phyloP scores from a whole-genome alignment of 2,329 filamentous ascomycete species.

The Botryotinia globosa region DNA sequence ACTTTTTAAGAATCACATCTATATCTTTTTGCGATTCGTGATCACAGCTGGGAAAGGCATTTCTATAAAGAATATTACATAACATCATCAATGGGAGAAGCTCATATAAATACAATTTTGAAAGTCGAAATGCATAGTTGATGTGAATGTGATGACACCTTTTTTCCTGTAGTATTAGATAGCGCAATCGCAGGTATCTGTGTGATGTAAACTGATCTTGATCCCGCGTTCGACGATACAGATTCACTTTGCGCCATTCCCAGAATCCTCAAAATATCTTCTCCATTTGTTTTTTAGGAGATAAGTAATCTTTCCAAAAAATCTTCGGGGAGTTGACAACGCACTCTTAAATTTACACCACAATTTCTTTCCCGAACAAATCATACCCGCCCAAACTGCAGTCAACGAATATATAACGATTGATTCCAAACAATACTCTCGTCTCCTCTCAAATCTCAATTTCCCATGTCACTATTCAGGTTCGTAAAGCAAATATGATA shows the following conservation, averaged over 20 bases:
- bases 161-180: no score
- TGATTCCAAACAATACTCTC: rapidly evolving
- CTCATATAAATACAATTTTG: rapidly evolving
- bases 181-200: neutral
- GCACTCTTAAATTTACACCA: neutral
- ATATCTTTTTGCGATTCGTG: neutral
- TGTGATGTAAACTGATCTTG: neutral
- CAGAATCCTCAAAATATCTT: neutral
- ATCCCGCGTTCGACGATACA: neutral
- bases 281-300: neutral
- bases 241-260: neutral
- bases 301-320: neutral
- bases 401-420: neutral
- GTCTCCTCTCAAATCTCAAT: neutral
- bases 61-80: neutral
- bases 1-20: neutral
- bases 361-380: neutral
- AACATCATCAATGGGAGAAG: neutral
- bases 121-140: no score
- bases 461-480: neutral
- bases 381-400: neutral
- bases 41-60: neutral
- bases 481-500: rapidly evolving
- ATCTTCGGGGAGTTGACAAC: neutral
- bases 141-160: neutral